Evolutionary conservation across 371 early-diverging fungal species (phyloP).

Genomic region (Lichtheimia corymbifera): DNA sequence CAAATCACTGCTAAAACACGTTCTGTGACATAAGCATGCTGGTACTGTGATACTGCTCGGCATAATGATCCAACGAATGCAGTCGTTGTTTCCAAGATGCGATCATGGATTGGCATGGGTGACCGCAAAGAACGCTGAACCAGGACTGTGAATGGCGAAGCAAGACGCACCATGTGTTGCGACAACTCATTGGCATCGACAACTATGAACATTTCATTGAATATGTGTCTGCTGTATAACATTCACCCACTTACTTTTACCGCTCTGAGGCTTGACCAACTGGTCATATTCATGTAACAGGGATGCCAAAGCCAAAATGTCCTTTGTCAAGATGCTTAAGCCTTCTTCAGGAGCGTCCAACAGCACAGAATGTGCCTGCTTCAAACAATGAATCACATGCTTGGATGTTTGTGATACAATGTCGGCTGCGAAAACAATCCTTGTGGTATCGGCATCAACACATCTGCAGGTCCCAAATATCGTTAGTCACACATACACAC

Average conservation of each 20-base stretch:
- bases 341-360: not conserved
- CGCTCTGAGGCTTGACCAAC: conserved; percentile 17
- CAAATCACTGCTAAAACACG: conserved; percentile 32
- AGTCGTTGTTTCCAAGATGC: conserved; percentile 20
- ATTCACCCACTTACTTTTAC: conserved; percentile 21
- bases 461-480: conserved; percentile 12
- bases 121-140: conserved; percentile 23
- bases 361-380: conserved; percentile 5
- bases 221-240: not conserved
- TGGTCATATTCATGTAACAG: conserved; percentile 30
- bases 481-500: not conserved
- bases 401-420: conserved; percentile 12
- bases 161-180: conserved; percentile 2
- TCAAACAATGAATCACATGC: conserved; percentile 11
- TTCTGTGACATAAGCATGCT: conserved; percentile 26
- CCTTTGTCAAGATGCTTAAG: not conserved
- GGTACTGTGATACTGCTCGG: conserved; percentile 26
- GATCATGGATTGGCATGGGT: not conserved
- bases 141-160: conserved; percentile 13
- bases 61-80: conserved; percentile 38
- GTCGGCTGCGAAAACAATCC: conserved; percentile 17
- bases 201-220: conserved; percentile 10
- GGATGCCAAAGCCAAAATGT: conserved; percentile 21
- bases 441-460: conserved; percentile 16
- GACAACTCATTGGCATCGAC: conserved; percentile 23